phyloP scores from a whole-genome alignment of 2,329 filamentous ascomycete genomes.

The Onygenales sp. region DNA sequence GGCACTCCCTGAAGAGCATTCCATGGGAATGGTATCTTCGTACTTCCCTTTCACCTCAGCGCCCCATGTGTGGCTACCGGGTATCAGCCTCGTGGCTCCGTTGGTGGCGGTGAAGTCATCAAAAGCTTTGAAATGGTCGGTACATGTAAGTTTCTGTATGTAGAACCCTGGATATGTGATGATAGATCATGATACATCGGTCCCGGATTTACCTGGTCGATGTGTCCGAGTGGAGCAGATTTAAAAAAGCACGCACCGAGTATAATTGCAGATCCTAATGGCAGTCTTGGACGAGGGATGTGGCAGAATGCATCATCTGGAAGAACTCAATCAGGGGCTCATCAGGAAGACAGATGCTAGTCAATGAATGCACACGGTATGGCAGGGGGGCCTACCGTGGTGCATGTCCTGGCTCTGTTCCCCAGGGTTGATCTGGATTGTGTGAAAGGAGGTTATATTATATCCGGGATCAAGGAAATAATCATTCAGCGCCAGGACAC shows the following conservation, averaged over 20 bases:
- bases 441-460: conserved; percentile 26
- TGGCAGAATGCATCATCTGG: conserved; percentile 22
- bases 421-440: conserved; percentile 31
- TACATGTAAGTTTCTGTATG: not conserved
- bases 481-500: conserved; percentile 30
- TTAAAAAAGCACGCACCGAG: conserved; percentile 17
- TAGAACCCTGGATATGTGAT: no score
- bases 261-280: conserved; percentile 24
- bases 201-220: not conserved
- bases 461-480: conserved; percentile 32
- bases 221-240: not conserved
- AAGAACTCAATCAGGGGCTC: not conserved
- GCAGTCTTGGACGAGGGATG: conserved; percentile 25
- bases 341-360: not conserved
- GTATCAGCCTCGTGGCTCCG: conserved; percentile 28
- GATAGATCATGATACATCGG: no score
- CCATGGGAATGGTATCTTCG: conserved; percentile 22
- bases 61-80: conserved; percentile 28
- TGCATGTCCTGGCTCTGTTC: conserved; percentile 29
- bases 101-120: conserved; percentile 25
- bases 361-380: not conserved
- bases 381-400: conserved; percentile 15
- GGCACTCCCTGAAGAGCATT: conserved; percentile 29
- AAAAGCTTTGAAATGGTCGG: conserved; percentile 17
- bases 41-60: conserved; percentile 14